These are phyloP conservation scores for Penicillium canescens DNA, from an alignment of 495 filamentous ascomycete genomes.

Conservation along the genomic window DNA sequence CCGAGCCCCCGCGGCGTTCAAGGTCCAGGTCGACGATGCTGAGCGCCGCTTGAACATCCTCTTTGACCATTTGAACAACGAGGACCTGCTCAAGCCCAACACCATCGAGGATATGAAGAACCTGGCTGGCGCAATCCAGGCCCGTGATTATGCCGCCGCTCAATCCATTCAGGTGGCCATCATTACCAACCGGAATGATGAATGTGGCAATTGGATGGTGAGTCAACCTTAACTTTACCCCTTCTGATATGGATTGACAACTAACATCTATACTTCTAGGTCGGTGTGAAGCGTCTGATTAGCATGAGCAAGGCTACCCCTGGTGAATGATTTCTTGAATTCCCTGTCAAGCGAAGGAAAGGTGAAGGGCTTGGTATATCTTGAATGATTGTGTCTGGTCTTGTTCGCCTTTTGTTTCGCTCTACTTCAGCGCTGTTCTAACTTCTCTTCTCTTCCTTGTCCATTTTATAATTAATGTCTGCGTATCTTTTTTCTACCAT, in stretches of 20 bases:
- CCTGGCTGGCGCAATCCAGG: constrained; percentile 65
- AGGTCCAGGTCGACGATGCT: constrained; percentile 84
- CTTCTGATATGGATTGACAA: background rate
- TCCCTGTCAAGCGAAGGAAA: constrained; percentile 1
- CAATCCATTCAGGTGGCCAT: constrained; percentile 76
- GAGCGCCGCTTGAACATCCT: constrained; percentile 88
- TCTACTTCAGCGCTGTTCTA: constrained; percentile 10
- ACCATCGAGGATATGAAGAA: constrained; percentile 72
- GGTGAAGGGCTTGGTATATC: constrained; percentile 8
- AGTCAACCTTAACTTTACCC: constrained; percentile 32
- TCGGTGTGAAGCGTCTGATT: constrained; percentile 89
- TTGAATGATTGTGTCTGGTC: constrained; percentile 14
- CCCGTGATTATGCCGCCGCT: constrained; percentile 75
- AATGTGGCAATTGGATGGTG: constrained; percentile 97
- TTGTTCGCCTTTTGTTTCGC: background rate
- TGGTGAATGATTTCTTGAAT: constrained; percentile 14
- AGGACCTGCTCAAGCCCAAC: constrained; percentile 79
- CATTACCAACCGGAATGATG: constrained; percentile 75
- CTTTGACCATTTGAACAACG: constrained; percentile 96
- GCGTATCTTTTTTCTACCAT: constrained; percentile 15
- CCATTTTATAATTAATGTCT: constrained; percentile 30
- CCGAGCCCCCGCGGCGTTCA: constrained; percentile 78
- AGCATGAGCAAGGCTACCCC: constrained; percentile 85
- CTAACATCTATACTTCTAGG: constrained; percentile 48
- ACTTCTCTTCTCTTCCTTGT: constrained; percentile 19